phyloP scores from a whole-genome alignment of 75 land plant genomes.

The Selaginella moellendorffii region DNA sequence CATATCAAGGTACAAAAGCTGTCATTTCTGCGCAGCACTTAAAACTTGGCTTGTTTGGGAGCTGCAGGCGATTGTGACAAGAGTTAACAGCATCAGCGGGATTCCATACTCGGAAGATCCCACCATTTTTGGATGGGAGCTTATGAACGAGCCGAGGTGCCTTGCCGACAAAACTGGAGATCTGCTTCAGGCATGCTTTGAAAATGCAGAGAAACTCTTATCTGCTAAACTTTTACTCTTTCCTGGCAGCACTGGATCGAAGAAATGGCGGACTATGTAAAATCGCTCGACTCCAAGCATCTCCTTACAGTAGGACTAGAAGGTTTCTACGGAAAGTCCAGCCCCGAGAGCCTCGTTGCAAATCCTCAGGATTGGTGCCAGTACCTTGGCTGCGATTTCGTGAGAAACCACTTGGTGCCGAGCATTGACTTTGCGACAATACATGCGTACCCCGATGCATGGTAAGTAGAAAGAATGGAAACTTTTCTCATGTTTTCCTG shows the following conservation, averaged over 20 bases:
- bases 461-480: too few relatives aligned
- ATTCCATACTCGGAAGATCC: conserved; percentile 75
- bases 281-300: conserved; percentile 62
- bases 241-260: conserved; percentile 60
- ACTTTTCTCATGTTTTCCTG: background rate
- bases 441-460: conserved; percentile 68
- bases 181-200: conserved; percentile 59
- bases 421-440: conserved; percentile 64
- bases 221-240: background rate
- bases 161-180: conserved; percentile 58
- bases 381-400: conserved; percentile 54
- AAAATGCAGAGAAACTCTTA: too few relatives aligned
- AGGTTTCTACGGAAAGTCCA: conserved; percentile 61
- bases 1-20: conserved; percentile 62
- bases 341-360: conserved; percentile 16
- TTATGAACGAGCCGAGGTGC: conserved; percentile 87
- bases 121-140: conserved; percentile 91
- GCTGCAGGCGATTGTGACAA: conserved; percentile 47
- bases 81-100: conserved; percentile 75
- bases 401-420: conserved; percentile 33
- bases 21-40: too few relatives aligned
- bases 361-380: conserved; percentile 52
- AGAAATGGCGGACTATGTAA: conserved; percentile 70
- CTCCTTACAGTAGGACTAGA: conserved; percentile 64
- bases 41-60: too few relatives aligned